A percentile compares a stretch with the other conserved stretches of the same genome.
phyloP scores from a whole-genome alignment of 768 basidiomycete genomes.

The Suillus discolor region DNA sequence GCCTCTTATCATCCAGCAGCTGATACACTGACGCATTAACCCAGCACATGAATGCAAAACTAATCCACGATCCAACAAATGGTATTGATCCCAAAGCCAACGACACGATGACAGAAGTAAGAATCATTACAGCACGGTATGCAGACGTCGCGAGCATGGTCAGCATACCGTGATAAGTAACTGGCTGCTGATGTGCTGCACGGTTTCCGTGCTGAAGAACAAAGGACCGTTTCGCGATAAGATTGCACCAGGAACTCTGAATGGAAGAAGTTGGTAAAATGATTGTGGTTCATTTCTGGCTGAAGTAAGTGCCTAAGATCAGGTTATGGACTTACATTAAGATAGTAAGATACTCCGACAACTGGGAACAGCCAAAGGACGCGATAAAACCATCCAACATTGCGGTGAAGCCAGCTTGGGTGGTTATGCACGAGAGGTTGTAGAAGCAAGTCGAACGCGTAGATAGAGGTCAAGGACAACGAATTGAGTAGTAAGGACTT shows the following conservation, averaged over 20 bases:
- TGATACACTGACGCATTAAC: slow-evolving; percentile 73
- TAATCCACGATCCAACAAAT: slow-evolving; percentile 56
- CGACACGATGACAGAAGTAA: slow-evolving; percentile 72
- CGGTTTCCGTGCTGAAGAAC: slow-evolving; percentile 69
- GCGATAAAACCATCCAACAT: slow-evolving; percentile 77
- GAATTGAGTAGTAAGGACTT: slow-evolving; percentile 77
- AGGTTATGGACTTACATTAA: slow-evolving; percentile 60
- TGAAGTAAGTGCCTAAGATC: neutral
- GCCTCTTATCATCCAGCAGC: slow-evolving; percentile 2
- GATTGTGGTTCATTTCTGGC: neutral
- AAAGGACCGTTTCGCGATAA: slow-evolving; percentile 76
- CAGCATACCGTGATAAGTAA: slow-evolving; percentile 70
- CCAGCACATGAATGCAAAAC: slow-evolving; percentile 83
- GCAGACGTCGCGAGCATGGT: slow-evolving; percentile 78
- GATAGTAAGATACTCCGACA: slow-evolving; percentile 73
- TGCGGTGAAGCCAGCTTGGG: slow-evolving; percentile 68
- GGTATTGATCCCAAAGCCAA: slow-evolving; percentile 68
- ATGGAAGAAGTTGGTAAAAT: slow-evolving; percentile 5
- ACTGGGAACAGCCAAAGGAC: slow-evolving; percentile 81
- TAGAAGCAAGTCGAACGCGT: slow-evolving; percentile 73
- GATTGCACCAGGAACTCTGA: slow-evolving; percentile 77
- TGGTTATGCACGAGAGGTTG: slow-evolving; percentile 65
- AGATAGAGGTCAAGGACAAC: slow-evolving; percentile 72
- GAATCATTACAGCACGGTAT: slow-evolving; percentile 80
- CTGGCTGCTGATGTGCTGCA: slow-evolving; percentile 50